Conservation (phyloP, 768 basidiomycete genomes). For the Mycena belliarum region DNA sequence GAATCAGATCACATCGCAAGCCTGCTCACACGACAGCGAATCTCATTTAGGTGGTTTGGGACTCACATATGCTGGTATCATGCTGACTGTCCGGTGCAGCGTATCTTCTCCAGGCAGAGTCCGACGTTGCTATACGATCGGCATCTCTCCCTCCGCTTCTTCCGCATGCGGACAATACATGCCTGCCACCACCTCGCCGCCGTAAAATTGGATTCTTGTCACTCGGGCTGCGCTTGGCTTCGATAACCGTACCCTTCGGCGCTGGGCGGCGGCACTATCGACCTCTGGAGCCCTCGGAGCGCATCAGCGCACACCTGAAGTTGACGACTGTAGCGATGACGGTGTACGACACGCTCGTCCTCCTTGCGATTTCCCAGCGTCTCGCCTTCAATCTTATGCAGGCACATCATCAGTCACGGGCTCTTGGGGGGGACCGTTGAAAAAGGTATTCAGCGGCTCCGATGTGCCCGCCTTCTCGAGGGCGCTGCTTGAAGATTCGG, state of each 20-base stretch:
- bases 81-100: neutral
- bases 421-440: slow-evolving; percentile 9
- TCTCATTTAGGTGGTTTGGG: neutral
- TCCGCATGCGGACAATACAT: slow-evolving; percentile 30
- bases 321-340: slow-evolving; percentile 22
- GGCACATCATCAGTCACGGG: slow-evolving; percentile 26
- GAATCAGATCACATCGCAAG: neutral
- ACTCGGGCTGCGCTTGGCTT: neutral
- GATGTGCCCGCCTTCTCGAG: slow-evolving; percentile 31
- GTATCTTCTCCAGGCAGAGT: slow-evolving; percentile 2
- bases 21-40: neutral
- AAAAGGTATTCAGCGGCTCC: slow-evolving; percentile 23
- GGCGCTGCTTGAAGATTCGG: slow-evolving; percentile 31
- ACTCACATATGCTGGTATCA: neutral
- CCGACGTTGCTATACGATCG: slow-evolving; percentile 25
- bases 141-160: slow-evolving; percentile 29
- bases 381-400: slow-evolving; percentile 19
- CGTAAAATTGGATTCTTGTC: slow-evolving; percentile 24
- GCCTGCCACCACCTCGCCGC: slow-evolving; percentile 23
- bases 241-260: slow-evolving; percentile 29
- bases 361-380: slow-evolving; percentile 32
- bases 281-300: slow-evolving; percentile 28
- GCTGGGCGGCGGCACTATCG: slow-evolving; percentile 24
- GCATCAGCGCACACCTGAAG: slow-evolving; percentile 22
- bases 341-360: slow-evolving; percentile 32